Evolutionary conservation across 495 filamentous ascomycete genomes (phyloP), one percentile per base, ranked within the genome.

Genomic region (Bacidia gigantensis): DNA sequence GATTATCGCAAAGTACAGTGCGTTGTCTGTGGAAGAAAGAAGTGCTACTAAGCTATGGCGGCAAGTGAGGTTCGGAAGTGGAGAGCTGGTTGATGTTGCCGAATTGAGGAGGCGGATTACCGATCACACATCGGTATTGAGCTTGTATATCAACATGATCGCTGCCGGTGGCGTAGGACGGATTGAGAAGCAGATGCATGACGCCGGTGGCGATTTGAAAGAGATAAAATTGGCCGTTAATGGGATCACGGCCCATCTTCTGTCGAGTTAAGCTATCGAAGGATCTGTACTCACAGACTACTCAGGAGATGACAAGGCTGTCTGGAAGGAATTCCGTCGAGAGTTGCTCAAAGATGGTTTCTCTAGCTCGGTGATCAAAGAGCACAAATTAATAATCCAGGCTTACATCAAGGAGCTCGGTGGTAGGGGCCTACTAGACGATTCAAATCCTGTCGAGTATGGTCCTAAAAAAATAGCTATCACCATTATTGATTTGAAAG

Each of bases 341-440:
- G 75, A 76, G 55, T 59, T 80, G 18, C 63, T 74, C 17, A 62
- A 63, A 20, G 71, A 74, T 40, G 77, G 76, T 20, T 77, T 79
- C 55, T 71, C 69, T 1, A 65, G 65, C 51, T 64, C 72, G 2
- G 63, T 77, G n/a, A 58, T 79, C 39, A 62, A 62, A 45, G 68
- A 71, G 46, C 70, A 79, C 58, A 73, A 75, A 67, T 69, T 18
- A 12, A 26, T 42, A 17, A 54, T 60, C 25, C 42, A 42, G 32
- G 55, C 39, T 41, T 60, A 60, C 35, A 46, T 60, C 21, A 39
- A 50, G 25, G 55, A 57, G 23, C 47, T 60, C 26, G 48, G 55
- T n/a, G 48, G 22, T 48, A 22, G 46, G 14, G 58, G 55, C 23
- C 10, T 57, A 21, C 35, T 60, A 18, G 58, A 60, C 29, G 57